Evolutionary conservation across 129 eudicot genomes (phyloP), one percentile per base, ranked within the genome.

Genomic region (Ambrosia trifida): DNA sequence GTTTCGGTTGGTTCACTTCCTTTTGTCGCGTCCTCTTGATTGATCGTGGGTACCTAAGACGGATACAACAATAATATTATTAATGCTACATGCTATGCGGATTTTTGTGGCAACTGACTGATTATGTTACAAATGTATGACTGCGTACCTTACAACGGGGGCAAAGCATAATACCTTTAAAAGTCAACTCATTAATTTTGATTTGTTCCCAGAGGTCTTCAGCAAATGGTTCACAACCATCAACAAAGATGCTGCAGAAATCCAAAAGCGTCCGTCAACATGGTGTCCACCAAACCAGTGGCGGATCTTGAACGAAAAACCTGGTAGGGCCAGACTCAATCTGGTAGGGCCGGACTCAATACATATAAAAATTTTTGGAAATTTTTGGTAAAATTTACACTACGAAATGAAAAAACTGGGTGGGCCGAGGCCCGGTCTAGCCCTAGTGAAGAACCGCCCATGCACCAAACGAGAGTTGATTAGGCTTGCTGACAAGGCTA

Each of bases 191-290:
- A 69, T 86, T 89, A 18, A 91, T 86, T 72, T 46, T 83, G 69
- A 91, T 79, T 65, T 89, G 87, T 74, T 85, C 83, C 98, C 98
- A 89, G n/a, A 86, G 53, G 73, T 91, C 98, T 71, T 89, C 98
- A 5, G 83, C 75, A 81, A 73, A 91, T 31, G 98, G 78, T 75
- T 74, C 87, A 79, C 98, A 91, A 18, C 98, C 95, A 72, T 84
- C 87, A 10, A 89, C 89, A 35, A 83, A 69, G 40, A 92, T 85
- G 79, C 96, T 92, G 85, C 70, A 74, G 72, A 75, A 75, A 56
- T 66, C 50, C 56, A 75, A 76, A 52, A 54, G 31, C 14, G 62
- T 64, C 51, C 20, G 46, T 20, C 30, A 19, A 57, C 41, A 40
- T 40, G 44, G 44, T 6, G 44, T 40, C 10, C 10, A 40, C 44